Evolutionary conservation across 306 rosid species (phyloP).

Genomic region (Dryas octopetala): DNA sequence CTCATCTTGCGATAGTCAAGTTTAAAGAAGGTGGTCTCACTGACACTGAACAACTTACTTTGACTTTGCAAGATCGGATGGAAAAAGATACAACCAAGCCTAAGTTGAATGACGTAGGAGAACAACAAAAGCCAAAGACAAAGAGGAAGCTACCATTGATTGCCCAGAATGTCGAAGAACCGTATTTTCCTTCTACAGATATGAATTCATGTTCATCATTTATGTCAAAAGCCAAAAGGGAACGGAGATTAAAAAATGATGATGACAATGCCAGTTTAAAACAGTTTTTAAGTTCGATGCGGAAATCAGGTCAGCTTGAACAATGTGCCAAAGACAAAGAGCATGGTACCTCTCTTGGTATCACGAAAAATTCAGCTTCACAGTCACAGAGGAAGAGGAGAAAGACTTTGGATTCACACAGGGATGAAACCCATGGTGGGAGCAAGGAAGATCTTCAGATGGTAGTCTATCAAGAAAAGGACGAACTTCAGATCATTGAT

Average conservation of each 20-base stretch:
- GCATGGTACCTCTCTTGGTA: conserved; percentile 35
- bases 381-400: conserved; percentile 35
- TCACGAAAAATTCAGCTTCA: conserved; percentile 26
- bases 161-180: conserved; percentile 22
- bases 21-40: conserved; percentile 1
- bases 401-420: conserved; percentile 20
- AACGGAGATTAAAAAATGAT: conserved; percentile 27
- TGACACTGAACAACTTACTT: neutral
- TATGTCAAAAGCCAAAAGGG: conserved; percentile 37
- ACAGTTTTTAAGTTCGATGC: conserved; percentile 25
- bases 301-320: conserved; percentile 27
- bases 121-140: conserved; percentile 19
- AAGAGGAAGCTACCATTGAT: conserved; percentile 36
- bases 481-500: neutral
- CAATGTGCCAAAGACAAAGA: conserved; percentile 24
- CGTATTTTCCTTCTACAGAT: conserved; percentile 16
- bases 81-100: no score
- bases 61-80: no score
- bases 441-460: conserved; percentile 14
- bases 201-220: conserved; percentile 25
- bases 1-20: conserved; percentile 17
- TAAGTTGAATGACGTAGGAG: no score
- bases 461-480: neutral
- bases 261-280: conserved; percentile 27
- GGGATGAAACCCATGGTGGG: conserved; percentile 21